These are phyloP conservation scores for Eucalyptus sp. DNA, from an alignment of 345 rosid species.

Conservation along the genomic window DNA sequence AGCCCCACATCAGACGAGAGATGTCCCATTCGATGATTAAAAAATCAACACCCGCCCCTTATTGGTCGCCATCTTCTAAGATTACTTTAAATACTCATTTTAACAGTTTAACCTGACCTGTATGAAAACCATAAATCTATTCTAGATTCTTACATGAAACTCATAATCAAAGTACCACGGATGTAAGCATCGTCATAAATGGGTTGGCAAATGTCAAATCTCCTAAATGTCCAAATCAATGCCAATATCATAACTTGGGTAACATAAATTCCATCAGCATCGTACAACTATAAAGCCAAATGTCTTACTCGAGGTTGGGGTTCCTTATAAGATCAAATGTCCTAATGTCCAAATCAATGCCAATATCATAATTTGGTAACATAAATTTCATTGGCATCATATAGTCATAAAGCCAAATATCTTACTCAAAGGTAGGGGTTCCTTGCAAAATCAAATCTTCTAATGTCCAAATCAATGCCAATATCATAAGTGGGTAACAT, in stretches of 20 bases:
- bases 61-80: not conserved
- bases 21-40: not conserved
- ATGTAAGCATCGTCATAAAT: not conserved
- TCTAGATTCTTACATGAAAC: not conserved
- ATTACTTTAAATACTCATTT: not conserved
- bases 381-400: not conserved
- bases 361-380: not conserved
- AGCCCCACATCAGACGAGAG: not conserved
- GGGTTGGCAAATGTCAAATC: not conserved
- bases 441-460: not conserved
- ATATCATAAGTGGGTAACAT: not conserved
- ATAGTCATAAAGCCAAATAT: not conserved
- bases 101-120: fast-evolving
- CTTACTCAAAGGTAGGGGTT: not conserved
- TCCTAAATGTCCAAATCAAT: not conserved
- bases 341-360: not conserved
- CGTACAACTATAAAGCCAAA: not conserved
- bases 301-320: not conserved
- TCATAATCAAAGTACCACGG: not conserved
- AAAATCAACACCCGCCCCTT: fast-evolving
- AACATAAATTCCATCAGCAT: not conserved
- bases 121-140: not conserved
- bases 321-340: not conserved
- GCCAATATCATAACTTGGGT: not conserved
- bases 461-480: not conserved